Evolutionary conservation across 75 land plant species (phyloP), one percentile per base, ranked within the genome.

Genomic region (Sequoiadendron giganteum): DNA sequence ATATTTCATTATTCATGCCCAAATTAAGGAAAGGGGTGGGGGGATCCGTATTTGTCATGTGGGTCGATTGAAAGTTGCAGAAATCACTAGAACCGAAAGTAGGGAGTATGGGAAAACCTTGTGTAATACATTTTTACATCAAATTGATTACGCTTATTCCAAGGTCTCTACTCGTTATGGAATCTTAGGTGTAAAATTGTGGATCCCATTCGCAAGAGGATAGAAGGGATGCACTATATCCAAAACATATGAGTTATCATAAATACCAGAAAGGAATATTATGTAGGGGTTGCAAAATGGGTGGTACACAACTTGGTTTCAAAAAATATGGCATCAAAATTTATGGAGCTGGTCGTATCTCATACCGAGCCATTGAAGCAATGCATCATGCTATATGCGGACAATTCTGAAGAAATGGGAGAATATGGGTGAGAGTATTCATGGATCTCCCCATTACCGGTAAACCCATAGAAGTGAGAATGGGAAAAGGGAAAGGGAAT

Each of bases 1-100:
- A 88, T 85, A 88, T 88, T 87, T 36, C 28, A 87, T 13, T 14
- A 87, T 83, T 40, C 7, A 87, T 87, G 49, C 85, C 85, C 85
- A 2, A 2, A 3, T 42, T 42, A 42, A 42, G 43, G 43, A 75
- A 75, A 75, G 34, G 78, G 32, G 34, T 55, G 56, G 15, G 3
- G 56, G 56, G 56, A 55, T 55, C 56, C 16, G 15, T 15, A 55
- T 55, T 76, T 76, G 13, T 76, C 28, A 36, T 76, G 1, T 1
- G 14, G 5, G 78, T 76, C 6, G 14, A 76, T 76, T 76, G 78
- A 76, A n/a, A n/a, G 34, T 1, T 76, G 32, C 18, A 76, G 0
- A 76, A 76, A 76, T 76, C 1, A 1, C 4, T 76, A 76, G 78
- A 76, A 76, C 38, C 78, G 32, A 76, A 76, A 1, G 78, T 5